These are phyloP conservation scores for Lagerstroemia speciosa DNA, from an alignment of 345 rosid genomes.

Conservation along the genomic window DNA sequence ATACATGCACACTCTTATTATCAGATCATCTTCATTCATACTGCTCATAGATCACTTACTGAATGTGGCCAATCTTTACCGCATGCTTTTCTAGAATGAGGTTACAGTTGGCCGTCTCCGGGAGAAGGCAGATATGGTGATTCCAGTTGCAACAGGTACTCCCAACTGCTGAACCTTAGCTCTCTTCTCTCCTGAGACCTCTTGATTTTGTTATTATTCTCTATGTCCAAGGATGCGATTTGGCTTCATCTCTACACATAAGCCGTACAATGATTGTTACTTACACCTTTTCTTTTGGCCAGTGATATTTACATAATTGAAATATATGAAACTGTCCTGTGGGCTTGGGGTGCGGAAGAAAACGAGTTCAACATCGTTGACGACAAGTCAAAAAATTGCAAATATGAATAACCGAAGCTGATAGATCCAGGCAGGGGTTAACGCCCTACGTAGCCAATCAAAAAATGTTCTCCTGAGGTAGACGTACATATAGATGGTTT, in stretches of 20 bases:
- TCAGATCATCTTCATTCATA: not conserved
- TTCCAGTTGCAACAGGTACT: conserved; percentile 86
- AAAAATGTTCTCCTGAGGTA: no score
- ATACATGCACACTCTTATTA: not conserved
- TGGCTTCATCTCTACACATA: not conserved
- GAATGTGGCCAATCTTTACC: not conserved
- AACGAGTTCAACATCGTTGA: no score
- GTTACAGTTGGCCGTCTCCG: conserved; percentile 72
- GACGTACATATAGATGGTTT: no score
- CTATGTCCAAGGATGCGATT: not conserved
- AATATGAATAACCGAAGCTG: no score
- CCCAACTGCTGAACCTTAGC: not conserved
- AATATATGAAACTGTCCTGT: not conserved
- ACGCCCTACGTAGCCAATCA: no score
- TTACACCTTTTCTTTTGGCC: no score
- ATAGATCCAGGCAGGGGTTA: no score
- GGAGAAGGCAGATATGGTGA: conserved; percentile 77
- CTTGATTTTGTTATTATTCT: not conserved
- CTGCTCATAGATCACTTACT: not conserved
- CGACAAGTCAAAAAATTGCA: no score
- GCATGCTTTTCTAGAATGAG: conserved; percentile 28
- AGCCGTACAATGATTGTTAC: not conserved
- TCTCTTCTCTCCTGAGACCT: not conserved
- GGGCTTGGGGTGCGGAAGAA: no score
- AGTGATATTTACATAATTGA: not conserved